phyloP scores from a whole-genome alignment of 192 early-diverging fungal species.

The Coemansia sp. region DNA sequence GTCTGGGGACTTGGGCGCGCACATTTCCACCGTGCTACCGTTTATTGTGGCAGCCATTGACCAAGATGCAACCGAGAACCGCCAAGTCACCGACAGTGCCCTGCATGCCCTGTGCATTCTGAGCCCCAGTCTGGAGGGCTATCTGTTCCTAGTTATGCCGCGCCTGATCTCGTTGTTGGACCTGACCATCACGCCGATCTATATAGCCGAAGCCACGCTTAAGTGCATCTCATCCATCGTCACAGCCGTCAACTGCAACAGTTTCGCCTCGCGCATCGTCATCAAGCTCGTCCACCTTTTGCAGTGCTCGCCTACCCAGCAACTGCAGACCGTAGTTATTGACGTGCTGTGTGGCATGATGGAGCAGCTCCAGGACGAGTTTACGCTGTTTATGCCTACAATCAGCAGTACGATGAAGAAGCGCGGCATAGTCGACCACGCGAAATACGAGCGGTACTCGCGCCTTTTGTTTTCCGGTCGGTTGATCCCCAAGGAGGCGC shows the following conservation, averaged over 20 bases:
- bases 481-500: slow-evolving; percentile 28
- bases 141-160: slow-evolving; percentile 87
- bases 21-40: slow-evolving; percentile 75
- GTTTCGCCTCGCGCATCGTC: slow-evolving; percentile 84
- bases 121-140: slow-evolving; percentile 86
- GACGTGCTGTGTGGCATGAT: slow-evolving; percentile 78
- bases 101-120: slow-evolving; percentile 78
- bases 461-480: slow-evolving; percentile 74
- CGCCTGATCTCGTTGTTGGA: slow-evolving; percentile 80
- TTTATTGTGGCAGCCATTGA: slow-evolving; percentile 86
- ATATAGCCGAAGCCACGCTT: slow-evolving; percentile 64
- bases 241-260: slow-evolving; percentile 73
- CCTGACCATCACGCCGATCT: slow-evolving; percentile 58
- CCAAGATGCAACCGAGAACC: slow-evolving; percentile 65
- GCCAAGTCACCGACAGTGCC: slow-evolving; percentile 63
- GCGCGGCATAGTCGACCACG: slow-evolving; percentile 60
- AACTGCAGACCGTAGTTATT: slow-evolving; percentile 66
- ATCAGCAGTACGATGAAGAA: slow-evolving; percentile 74
- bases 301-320: slow-evolving; percentile 37
- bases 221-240: slow-evolving; percentile 70
- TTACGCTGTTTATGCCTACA: slow-evolving; percentile 81
- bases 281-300: slow-evolving; percentile 79
- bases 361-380: slow-evolving; percentile 81
- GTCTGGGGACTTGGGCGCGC: slow-evolving; percentile 84
- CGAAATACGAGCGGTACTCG: slow-evolving; percentile 70